Evolutionary conservation across 2,329 filamentous ascomycete species (phyloP), one percentile per base, ranked within the genome.

Genomic region (Dactylellina sp.): DNA sequence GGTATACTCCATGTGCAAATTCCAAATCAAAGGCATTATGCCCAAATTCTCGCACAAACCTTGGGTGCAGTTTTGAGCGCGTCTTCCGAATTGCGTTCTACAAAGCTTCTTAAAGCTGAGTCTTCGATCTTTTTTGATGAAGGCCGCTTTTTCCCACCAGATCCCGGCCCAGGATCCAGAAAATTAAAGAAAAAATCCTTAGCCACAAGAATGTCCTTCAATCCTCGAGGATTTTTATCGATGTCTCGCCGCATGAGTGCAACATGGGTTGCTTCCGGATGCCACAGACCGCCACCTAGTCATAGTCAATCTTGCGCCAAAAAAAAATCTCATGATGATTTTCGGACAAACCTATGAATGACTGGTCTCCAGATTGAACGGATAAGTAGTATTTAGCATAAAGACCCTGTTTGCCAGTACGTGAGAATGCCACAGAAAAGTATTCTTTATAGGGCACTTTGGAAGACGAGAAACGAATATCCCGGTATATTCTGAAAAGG

Each of bases 341-440:
- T 22, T 7, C 14, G 12, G 11, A 37, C 44, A 14, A 83, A 89
- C 88, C 93, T 44, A 96, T 83, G 77, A 94, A 91, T 79, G 88
- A 89, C 56, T 85, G 83, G 1, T 84, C 84, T 22, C 83, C 83
- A 9, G 93, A 92, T 80, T 94, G 87, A 76, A 91, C 86, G 80
- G 96, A 92, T 18, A 97, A 82, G 82, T 96, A 97, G 82, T 97
- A 97, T 79, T 88, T 89, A 5, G 93, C 93, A 81, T 95, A 96
- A 7, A 91, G 89, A 0, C 92, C 92, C 81, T 97, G 96, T 62
- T 91, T 87, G 18, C 93, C 93, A 0, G 92, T 96, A 18, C 93
- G 89, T 65, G 91, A 95, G 88, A 86, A 75, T 1, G 71, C 71
- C n/a, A 68, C 71, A 6, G 71, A 68, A 37, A 75, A 68, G 37